Conservation (phyloP, 306 rosid genomes). For the Pterocarpus santalinus region DNA sequence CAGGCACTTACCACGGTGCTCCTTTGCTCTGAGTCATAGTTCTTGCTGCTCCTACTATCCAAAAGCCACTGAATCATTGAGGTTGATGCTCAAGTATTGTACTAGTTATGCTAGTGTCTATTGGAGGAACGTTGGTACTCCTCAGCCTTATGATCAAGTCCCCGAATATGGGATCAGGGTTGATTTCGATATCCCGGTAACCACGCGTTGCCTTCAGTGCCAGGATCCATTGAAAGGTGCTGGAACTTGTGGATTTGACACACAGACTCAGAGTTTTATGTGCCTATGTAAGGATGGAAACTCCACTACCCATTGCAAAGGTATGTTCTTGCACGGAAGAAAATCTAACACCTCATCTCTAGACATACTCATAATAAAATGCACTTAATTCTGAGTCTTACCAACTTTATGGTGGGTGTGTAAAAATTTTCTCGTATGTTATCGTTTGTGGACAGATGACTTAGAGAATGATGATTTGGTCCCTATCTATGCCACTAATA, state of each 20-base stretch:
- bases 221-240: conserved; percentile 83
- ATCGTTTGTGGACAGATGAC: neutral
- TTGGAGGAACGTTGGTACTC: conserved; percentile 83
- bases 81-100: conserved; percentile 84
- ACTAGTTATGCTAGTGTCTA: conserved; percentile 82
- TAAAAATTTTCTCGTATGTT: neutral
- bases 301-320: conserved; percentile 82
- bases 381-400: too few species aligned
- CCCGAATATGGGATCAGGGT: conserved; percentile 87
- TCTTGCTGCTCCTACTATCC: conserved; percentile 93
- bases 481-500: neutral
- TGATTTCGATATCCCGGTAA: conserved; percentile 85
- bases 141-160: conserved; percentile 83
- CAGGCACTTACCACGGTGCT: conserved; percentile 83
- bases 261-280: conserved; percentile 59
- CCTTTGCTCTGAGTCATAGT: conserved; percentile 54
- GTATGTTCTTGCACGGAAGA: conserved; percentile 42
- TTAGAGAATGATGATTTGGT: neutral
- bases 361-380: too few species aligned
- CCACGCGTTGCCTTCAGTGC: conserved; percentile 82
- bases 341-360: too few species aligned
- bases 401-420: too few species aligned
- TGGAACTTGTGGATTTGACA: conserved; percentile 88
- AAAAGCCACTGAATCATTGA: conserved; percentile 77
- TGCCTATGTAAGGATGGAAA: conserved; percentile 80